phyloP scores from a whole-genome alignment of 805 yeast species.

The Teunomyces gatunensis region DNA sequence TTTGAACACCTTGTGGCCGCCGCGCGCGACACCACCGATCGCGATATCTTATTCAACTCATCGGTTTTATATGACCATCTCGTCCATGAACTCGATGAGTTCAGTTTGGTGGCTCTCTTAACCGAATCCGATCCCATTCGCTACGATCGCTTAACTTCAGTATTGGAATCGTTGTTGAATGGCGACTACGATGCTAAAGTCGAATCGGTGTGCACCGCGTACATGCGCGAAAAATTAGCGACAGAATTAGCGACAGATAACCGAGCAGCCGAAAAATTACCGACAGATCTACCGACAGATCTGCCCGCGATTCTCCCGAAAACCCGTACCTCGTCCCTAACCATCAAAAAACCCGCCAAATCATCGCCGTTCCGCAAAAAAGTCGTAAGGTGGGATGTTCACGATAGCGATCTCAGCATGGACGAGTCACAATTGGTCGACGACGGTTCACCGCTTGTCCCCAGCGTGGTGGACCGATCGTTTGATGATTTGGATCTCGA shows the following conservation, averaged over 20 bases:
- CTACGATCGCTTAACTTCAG: too few species aligned
- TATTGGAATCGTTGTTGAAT: too few species aligned
- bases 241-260: too few species aligned
- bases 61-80: conserved; percentile 54
- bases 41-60: conserved; percentile 54
- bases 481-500: conserved; percentile 26
- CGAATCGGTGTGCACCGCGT: too few species aligned
- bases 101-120: conserved; percentile 7
- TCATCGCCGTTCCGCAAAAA: conserved; percentile 6
- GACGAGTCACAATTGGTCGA: conserved; percentile 29
- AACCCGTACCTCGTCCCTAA: conserved; percentile 16
- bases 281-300: too few species aligned
- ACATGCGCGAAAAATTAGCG: too few species aligned
- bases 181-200: too few species aligned
- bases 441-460: conserved; percentile 29
- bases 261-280: too few species aligned
- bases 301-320: too few species aligned
- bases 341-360: conserved; percentile 11
- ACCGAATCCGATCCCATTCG: background rate
- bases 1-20: conserved; percentile 41
- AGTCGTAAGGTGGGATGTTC: conserved; percentile 10
- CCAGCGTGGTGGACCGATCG: conserved; percentile 15
- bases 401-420: conserved; percentile 32
- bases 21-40: conserved; percentile 49
- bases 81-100: conserved; percentile 23